These are phyloP conservation scores for Pyrenophora teres DNA, from an alignment of 2,329 filamentous ascomycete genomes.

Conservation along the genomic window DNA sequence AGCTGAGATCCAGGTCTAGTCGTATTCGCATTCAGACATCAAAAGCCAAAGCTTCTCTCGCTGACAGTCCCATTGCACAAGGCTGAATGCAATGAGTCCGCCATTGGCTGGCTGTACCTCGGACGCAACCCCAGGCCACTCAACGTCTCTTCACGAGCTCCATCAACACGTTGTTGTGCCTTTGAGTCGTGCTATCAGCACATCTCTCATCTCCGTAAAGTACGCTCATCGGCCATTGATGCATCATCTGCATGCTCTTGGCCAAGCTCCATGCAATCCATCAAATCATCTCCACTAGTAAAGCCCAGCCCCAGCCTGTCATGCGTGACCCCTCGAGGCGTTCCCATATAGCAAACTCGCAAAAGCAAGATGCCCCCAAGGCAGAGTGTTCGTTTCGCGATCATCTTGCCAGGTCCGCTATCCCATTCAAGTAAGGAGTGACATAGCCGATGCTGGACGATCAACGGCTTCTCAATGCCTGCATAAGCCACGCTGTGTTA, in stretches of 20 bases:
- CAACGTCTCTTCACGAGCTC: not conserved
- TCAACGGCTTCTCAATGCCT: not conserved
- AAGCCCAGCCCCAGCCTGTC: no score
- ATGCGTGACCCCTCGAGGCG: not conserved
- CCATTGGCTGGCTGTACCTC: slow-evolving; percentile 7
- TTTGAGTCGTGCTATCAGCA: not conserved
- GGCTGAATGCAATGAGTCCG: not conserved
- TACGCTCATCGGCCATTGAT: no score
- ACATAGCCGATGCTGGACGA: not conserved
- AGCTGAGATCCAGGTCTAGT: no score
- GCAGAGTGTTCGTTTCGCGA: not conserved
- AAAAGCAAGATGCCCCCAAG: not conserved
- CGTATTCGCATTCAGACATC: no score
- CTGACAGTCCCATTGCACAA: not conserved
- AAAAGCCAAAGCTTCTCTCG: not conserved
- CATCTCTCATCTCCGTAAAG: no score
- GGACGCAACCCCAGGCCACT: not conserved
- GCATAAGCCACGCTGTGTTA: not conserved
- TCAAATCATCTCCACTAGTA: no score
- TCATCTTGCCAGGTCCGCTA: not conserved
- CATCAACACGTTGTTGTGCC: not conserved
- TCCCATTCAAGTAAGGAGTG: slow-evolving; percentile 4
- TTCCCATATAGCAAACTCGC: not conserved
- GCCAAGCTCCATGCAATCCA: no score
- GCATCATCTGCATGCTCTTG: no score